These are phyloP conservation scores for Phytomonas sp. DNA, from an alignment of 208 protist genomes.

Conservation along the genomic window DNA sequence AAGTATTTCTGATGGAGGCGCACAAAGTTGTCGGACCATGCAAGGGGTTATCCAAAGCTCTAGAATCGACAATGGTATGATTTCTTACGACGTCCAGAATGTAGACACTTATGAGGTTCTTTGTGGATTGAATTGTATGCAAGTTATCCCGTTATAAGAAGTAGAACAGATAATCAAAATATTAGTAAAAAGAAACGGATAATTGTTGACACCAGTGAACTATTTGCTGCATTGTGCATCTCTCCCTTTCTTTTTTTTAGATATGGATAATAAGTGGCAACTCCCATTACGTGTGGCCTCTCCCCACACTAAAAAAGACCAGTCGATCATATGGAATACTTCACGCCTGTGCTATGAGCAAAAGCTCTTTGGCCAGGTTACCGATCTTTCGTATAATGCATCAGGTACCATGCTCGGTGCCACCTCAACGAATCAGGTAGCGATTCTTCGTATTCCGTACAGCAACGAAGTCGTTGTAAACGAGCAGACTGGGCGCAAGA, in stretches of 20 bases:
- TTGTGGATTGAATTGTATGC: neutral
- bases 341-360: constrained; percentile 78
- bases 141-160: neutral
- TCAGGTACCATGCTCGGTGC: constrained; percentile 48
- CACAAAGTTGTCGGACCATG: neutral
- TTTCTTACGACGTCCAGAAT: neutral
- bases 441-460: constrained; percentile 71
- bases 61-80: neutral
- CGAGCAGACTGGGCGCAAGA: constrained; percentile 67
- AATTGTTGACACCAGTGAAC: neutral
- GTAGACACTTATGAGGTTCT: neutral
- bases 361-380: constrained; percentile 76
- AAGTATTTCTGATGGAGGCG: neutral
- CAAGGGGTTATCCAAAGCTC: neutral
- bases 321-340: constrained; percentile 66
- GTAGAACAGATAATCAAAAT: neutral
- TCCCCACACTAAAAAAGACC: constrained; percentile 31
- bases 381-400: constrained; percentile 50
- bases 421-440: constrained; percentile 71
- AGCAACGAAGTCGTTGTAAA: constrained; percentile 68
- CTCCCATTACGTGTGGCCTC: constrained; percentile 64
- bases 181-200: neutral
- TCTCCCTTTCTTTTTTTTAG: constrained; percentile 2
- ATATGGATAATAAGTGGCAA: constrained; percentile 44
- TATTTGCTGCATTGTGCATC: neutral